These are phyloP conservation scores for Luffa aegyptiaca DNA, from an alignment of 306 rosid species.

Conservation along the genomic window DNA sequence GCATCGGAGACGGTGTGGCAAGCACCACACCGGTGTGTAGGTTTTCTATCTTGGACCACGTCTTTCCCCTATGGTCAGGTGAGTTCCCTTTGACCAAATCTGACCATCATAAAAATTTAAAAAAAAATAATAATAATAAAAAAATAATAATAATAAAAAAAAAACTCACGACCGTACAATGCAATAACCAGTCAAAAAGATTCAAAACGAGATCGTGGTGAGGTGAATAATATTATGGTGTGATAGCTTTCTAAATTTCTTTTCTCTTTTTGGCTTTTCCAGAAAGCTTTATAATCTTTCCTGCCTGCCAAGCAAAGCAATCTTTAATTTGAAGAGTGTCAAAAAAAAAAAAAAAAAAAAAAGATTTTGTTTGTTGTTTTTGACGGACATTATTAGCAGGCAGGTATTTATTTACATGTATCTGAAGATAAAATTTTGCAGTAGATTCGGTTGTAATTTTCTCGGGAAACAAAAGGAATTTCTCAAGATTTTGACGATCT, in stretches of 20 bases:
- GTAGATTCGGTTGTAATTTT: conserved; percentile 4
- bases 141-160: no score
- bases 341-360: not conserved
- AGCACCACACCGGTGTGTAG: no score
- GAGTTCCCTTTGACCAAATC: no score
- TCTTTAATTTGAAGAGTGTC: conserved; percentile 5
- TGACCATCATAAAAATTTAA: no score
- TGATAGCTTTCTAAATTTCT: not conserved
- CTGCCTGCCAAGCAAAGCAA: not conserved
- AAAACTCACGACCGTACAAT: not conserved
- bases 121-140: no score
- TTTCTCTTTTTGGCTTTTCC: not conserved
- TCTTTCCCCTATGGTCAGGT: no score
- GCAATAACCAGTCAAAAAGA: not conserved
- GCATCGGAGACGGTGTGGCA: no score
- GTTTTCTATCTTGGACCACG: no score
- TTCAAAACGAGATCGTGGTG: not conserved
- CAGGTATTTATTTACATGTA: not conserved
- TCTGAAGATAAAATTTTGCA: not conserved
- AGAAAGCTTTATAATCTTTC: not conserved
- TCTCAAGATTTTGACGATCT: conserved; percentile 19
- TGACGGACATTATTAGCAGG: not conserved
- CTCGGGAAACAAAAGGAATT: conserved; percentile 17
- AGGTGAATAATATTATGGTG: not conserved
- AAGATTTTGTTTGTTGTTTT: not conserved